Conservation (phyloP, 257 asterid species). For the Datura wrightii region DNA sequence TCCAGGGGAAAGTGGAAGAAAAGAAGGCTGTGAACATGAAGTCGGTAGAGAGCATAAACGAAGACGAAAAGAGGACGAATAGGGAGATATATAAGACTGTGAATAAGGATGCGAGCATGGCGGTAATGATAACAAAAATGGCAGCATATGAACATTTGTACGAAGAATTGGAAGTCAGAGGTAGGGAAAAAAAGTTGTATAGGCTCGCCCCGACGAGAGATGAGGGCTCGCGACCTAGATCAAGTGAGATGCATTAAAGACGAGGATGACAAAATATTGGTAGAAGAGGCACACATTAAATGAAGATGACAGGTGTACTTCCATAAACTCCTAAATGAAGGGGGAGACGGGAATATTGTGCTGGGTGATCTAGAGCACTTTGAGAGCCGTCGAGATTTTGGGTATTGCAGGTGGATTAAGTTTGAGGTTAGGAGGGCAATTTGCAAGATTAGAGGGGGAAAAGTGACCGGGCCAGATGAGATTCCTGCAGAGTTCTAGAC, state of each 20-base stretch:
- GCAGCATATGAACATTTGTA: background rate
- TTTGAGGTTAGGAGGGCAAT: background rate
- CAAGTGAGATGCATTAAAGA: background rate
- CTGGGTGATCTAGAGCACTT: background rate
- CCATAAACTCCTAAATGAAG: too few species aligned
- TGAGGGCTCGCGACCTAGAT: background rate
- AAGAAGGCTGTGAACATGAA: background rate
- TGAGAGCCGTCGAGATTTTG: background rate
- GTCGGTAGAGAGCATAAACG: background rate
- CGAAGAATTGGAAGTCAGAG: background rate
- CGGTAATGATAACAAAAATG: background rate
- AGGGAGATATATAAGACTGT: background rate
- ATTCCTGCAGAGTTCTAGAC: background rate
- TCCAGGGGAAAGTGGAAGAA: background rate
- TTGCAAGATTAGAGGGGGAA: background rate
- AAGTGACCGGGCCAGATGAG: background rate
- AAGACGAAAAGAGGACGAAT: background rate
- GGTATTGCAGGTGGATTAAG: constrained; percentile 6
- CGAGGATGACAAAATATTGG: background rate
- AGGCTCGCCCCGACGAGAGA: background rate
- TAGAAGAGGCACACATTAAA: background rate
- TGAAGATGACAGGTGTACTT: background rate
- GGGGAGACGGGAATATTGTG: background rate
- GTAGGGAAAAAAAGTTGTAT: background rate
- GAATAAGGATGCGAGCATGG: background rate